Conservation (phyloP, 148 eudicot genomes). For the Heliamphora exappendiculata region DNA sequence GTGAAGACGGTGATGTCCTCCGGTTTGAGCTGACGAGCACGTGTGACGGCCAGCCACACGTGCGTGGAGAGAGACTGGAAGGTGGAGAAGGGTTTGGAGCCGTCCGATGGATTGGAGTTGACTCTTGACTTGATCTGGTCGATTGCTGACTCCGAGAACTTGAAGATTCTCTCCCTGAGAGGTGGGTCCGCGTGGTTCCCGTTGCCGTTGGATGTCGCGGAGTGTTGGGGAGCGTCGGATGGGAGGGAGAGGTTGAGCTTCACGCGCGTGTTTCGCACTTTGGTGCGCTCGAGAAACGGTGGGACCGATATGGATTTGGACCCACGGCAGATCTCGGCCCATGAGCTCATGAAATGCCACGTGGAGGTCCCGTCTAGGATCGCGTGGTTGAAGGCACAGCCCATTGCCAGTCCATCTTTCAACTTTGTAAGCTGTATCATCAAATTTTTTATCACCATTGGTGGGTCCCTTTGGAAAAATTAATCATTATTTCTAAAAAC, state of each 20-base stretch:
- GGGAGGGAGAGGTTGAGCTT: conserved; percentile 54
- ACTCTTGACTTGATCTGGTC: conserved; percentile 54
- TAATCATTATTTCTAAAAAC: too few species aligned
- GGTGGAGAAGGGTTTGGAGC: conserved; percentile 51
- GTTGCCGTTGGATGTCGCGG: conserved; percentile 26
- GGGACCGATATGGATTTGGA: conserved; percentile 40
- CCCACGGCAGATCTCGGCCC: conserved; percentile 75
- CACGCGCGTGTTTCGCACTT: conserved; percentile 75
- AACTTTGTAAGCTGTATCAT: conserved; percentile 68
- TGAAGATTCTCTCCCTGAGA: conserved; percentile 66
- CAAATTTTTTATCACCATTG: neutral
- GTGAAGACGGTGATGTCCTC: conserved; percentile 75
- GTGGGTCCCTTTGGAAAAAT: neutral
- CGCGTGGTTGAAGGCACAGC: conserved; percentile 88
- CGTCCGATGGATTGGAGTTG: conserved; percentile 31
- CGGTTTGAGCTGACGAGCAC: conserved; percentile 71
- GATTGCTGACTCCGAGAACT: conserved; percentile 57
- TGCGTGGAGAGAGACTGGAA: conserved; percentile 84
- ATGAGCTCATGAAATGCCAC: conserved; percentile 96
- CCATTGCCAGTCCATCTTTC: conserved; percentile 75
- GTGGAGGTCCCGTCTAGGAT: conserved; percentile 87
- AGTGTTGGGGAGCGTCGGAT: conserved; percentile 41
- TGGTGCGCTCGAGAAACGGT: conserved; percentile 83
- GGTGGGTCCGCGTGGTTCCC: conserved; percentile 22
- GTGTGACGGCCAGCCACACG: conserved; percentile 73